A percentile compares a stretch with the other conserved stretches of the same genome.
Evolutionary conservation across 306 rosid species (phyloP).

Genomic region (Crataegus laevigata): DNA sequence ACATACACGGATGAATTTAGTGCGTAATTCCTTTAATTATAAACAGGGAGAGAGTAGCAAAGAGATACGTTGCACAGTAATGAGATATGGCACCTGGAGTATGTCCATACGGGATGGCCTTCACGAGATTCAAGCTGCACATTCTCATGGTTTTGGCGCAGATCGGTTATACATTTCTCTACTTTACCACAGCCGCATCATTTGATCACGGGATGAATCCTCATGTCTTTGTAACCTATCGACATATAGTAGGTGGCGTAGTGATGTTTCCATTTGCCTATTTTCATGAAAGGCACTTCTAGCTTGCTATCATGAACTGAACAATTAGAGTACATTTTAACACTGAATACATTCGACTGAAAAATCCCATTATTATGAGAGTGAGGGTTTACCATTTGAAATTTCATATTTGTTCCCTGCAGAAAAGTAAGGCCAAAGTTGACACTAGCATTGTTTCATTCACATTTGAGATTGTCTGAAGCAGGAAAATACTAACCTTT

Average conservation of each 20-base stretch:
- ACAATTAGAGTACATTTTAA: background rate
- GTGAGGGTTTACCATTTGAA: background rate
- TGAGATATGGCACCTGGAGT: slow-evolving; percentile 17
- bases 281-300: slow-evolving; percentile 37
- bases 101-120: slow-evolving; percentile 3
- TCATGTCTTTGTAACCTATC: slow-evolving; percentile 40
- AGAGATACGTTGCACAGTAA: background rate
- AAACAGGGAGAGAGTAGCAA: background rate
- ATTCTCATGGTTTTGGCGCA: slow-evolving; percentile 28
- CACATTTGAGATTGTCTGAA: background rate
- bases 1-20: background rate
- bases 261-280: slow-evolving; percentile 39
- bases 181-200: slow-evolving; percentile 28
- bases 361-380: background rate
- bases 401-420: slow-evolving; percentile 1
- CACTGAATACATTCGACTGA: background rate
- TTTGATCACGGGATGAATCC: slow-evolving; percentile 37
- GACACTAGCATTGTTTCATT: slow-evolving; percentile 21
- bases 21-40: background rate
- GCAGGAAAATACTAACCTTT: background rate
- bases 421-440: slow-evolving; percentile 37
- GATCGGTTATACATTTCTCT: slow-evolving; percentile 19
- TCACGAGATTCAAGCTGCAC: slow-evolving; percentile 31
- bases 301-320: background rate
- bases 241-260: slow-evolving; percentile 29